A percentile compares a stretch with the other conserved stretches of the same genome.
phyloP scores from a whole-genome alignment of 2,329 filamentous ascomycete species.

The Lachnellula hyalina region DNA sequence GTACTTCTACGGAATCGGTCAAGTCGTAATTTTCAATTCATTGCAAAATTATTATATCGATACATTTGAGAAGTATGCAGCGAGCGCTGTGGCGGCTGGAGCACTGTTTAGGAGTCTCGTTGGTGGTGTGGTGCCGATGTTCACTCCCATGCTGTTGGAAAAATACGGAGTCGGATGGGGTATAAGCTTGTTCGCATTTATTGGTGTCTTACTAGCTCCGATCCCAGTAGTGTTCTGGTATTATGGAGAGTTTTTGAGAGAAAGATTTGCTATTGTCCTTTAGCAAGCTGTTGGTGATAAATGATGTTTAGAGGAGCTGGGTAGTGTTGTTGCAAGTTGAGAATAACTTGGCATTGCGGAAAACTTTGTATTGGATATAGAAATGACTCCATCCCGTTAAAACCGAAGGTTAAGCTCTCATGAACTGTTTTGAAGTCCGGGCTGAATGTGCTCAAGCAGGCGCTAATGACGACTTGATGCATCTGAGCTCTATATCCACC shows the following conservation, averaged over 20 bases:
- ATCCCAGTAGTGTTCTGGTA: constrained; percentile 44
- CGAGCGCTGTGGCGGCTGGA: constrained; percentile 44
- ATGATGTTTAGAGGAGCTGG: too few species aligned
- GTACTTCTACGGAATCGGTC: constrained; percentile 43
- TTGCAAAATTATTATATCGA: constrained; percentile 53
- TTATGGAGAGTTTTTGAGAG: constrained; percentile 41
- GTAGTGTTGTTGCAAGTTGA: too few species aligned
- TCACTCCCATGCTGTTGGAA: constrained; percentile 40
- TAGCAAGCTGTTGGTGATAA: background rate
- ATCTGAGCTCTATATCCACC: too few species aligned
- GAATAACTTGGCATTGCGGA: too few species aligned
- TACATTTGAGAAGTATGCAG: constrained; percentile 45
- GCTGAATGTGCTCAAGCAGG: too few species aligned
- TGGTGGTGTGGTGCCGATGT: constrained; percentile 42
- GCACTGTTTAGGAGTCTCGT: constrained; percentile 42
- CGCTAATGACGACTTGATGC: too few species aligned
- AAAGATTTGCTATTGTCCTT: constrained; percentile 38
- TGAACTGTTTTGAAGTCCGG: too few species aligned
- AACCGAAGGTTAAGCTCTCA: too few species aligned
- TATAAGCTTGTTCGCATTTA: constrained; percentile 43
- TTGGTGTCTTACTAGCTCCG: constrained; percentile 40
- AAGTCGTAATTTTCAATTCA: constrained; percentile 47
- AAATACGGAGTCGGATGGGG: constrained; percentile 45
- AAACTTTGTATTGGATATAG: too few species aligned
- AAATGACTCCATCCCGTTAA: too few species aligned